phyloP scores from a whole-genome alignment of 176 grass and related monocot genomes.

The Phoenix dactylifera region DNA sequence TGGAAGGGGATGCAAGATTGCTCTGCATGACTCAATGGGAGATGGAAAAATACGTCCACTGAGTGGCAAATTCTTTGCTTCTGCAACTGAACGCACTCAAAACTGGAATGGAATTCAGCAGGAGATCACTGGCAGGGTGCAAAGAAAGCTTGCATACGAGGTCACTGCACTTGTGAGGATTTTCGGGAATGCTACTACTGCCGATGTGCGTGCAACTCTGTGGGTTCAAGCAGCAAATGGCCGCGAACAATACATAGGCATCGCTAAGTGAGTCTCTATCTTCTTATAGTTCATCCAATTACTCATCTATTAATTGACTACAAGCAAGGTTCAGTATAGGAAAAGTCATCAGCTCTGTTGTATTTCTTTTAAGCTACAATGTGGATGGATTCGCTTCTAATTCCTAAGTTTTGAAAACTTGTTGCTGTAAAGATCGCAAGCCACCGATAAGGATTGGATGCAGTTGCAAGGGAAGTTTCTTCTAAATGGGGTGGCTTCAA shows the following conservation, averaged over 20 bases:
- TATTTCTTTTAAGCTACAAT: too few relatives aligned
- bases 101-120: slow-evolving; percentile 74
- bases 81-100: slow-evolving; percentile 58
- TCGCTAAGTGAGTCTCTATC: slow-evolving; percentile 43
- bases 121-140: slow-evolving; percentile 60
- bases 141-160: slow-evolving; percentile 60
- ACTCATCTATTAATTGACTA: too few relatives aligned
- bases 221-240: slow-evolving; percentile 48
- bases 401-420: too few relatives aligned
- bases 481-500: slow-evolving; percentile 47
- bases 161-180: slow-evolving; percentile 52
- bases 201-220: slow-evolving; percentile 55
- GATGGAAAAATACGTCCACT: slow-evolving; percentile 56
- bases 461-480: slow-evolving; percentile 78
- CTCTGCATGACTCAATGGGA: slow-evolving; percentile 58
- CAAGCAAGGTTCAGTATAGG: too few relatives aligned
- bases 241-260: slow-evolving; percentile 62
- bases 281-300: too few relatives aligned
- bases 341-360: too few relatives aligned
- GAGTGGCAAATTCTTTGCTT: slow-evolving; percentile 69
- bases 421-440: slow-evolving; percentile 29
- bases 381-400: too few relatives aligned
- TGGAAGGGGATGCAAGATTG: slow-evolving; percentile 72
- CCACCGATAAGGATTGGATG: slow-evolving; percentile 69
- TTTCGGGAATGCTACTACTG: slow-evolving; percentile 20